These are phyloP conservation scores for Phytopythium ostracodes DNA, from an alignment of 352 stramenopile genomes.

Conservation along the genomic window DNA sequence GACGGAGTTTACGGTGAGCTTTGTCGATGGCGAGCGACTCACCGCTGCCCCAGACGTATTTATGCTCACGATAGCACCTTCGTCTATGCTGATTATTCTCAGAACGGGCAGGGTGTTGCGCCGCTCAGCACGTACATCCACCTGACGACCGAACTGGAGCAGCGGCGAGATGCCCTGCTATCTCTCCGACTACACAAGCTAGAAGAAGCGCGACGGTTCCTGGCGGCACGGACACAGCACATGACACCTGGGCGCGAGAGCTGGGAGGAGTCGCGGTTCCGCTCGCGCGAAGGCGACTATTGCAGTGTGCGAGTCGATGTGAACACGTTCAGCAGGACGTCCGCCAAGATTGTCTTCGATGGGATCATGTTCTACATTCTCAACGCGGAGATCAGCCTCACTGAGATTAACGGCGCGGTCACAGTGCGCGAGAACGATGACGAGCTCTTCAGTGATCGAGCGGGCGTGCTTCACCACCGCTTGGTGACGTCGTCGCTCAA, in stretches of 20 bases:
- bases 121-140: conserved; percentile 11
- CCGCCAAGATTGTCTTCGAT: conserved; percentile 33
- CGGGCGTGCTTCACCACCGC: conserved; percentile 24
- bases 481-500: conserved; percentile 16
- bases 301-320: conserved; percentile 40
- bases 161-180: conserved; percentile 7
- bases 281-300: conserved; percentile 18
- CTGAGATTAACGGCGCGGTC: conserved; percentile 23
- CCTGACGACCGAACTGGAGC: conserved; percentile 3
- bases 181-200: conserved; percentile 11
- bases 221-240: conserved; percentile 21
- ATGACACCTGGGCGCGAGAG: conserved; percentile 26
- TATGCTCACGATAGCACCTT: not conserved
- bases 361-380: conserved; percentile 35
- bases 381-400: conserved; percentile 43
- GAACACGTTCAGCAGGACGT: conserved; percentile 16
- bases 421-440: conserved; percentile 39
- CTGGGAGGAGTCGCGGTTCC: conserved; percentile 2
- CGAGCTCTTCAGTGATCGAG: conserved; percentile 9
- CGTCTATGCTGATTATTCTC: too few species aligned
- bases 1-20: conserved; percentile 5
- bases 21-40: not conserved
- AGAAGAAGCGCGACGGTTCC: conserved; percentile 7
- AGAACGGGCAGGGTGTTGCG: conserved; percentile 5
- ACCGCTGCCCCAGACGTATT: not conserved